Conservation (phyloP, 2,329 filamentous ascomycete species). For the Gliomastix tumulicola region DNA sequence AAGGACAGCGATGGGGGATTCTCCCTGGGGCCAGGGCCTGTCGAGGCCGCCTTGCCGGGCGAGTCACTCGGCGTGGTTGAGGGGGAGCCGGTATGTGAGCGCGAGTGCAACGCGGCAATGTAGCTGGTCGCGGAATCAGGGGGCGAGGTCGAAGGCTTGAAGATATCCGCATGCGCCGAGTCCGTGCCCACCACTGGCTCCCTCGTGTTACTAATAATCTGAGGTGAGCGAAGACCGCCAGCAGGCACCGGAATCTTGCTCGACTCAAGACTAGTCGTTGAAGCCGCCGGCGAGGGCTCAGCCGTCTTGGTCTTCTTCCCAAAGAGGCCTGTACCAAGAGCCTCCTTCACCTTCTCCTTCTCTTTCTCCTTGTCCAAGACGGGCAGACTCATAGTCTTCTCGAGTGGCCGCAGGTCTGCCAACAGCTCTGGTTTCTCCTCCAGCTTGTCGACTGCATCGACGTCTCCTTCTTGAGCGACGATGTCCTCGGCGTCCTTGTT, state of each 20-base stretch:
- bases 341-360: no score
- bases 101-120: constrained; percentile 62
- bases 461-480: constrained; percentile 33
- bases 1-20: constrained; percentile 30
- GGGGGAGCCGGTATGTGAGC: constrained; percentile 50
- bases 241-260: no score
- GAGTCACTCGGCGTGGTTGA: constrained; percentile 30
- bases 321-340: no score
- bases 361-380: constrained; percentile 22
- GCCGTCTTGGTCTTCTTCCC: neutral
- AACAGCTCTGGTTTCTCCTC: constrained; percentile 31
- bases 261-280: no score
- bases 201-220: constrained; percentile 38
- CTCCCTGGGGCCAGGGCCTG: no score
- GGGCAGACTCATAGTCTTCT: constrained; percentile 49
- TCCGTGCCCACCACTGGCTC: constrained; percentile 63
- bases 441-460: constrained; percentile 36
- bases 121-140: constrained; percentile 54
- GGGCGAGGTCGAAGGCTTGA: constrained; percentile 47
- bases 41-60: constrained; percentile 24
- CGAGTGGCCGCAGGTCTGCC: constrained; percentile 36
- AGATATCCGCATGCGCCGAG: constrained; percentile 57
- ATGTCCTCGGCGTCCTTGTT: constrained; percentile 10
- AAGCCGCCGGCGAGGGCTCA: neutral
- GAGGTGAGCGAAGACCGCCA: no score